Conservation (phyloP, 2,329 filamentous ascomycete genomes). For the Coleophoma crateriformis region DNA sequence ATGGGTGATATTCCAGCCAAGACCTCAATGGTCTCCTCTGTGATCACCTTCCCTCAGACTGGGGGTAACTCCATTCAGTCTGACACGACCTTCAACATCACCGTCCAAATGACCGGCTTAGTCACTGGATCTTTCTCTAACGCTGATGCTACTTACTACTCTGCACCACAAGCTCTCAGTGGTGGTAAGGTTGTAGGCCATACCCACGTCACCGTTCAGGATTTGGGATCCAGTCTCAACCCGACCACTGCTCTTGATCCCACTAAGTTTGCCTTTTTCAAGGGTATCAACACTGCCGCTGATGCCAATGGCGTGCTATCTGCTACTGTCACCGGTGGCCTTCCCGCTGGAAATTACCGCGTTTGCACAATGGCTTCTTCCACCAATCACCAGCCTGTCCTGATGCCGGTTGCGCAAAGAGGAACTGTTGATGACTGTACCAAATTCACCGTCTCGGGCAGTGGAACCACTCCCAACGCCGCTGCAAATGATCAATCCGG, state of each 20-base stretch:
- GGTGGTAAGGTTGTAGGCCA: slow-evolving; percentile 30
- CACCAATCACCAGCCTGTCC: slow-evolving; percentile 36
- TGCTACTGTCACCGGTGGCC: slow-evolving; percentile 31
- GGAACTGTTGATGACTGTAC: slow-evolving; percentile 38
- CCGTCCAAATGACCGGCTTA: slow-evolving; percentile 28
- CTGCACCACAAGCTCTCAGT: slow-evolving; percentile 28
- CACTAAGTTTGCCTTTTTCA: slow-evolving; percentile 32
- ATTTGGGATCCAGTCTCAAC: slow-evolving; percentile 25
- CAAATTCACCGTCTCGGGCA: slow-evolving; percentile 32
- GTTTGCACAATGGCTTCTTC: slow-evolving; percentile 37
- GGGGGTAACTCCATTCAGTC: slow-evolving; percentile 7
- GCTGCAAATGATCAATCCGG: slow-evolving; percentile 12
- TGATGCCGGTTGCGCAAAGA: slow-evolving; percentile 38
- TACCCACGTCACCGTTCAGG: slow-evolving; percentile 33
- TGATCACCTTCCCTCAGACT: slow-evolving; percentile 17
- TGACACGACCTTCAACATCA: slow-evolving; percentile 20
- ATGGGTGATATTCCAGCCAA: slow-evolving; percentile 25
- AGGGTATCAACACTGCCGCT: slow-evolving; percentile 34
- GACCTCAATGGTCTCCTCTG: slow-evolving; percentile 10
- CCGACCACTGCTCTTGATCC: slow-evolving; percentile 25
- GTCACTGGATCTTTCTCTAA: slow-evolving; percentile 33
- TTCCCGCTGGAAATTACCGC: slow-evolving; percentile 35
- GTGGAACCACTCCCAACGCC: slow-evolving; percentile 12
- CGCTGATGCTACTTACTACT: slow-evolving; percentile 30
- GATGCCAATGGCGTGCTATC: slow-evolving; percentile 31